Conservation (phyloP, 2,329 filamentous ascomycete species). For the Ophiocordyceps unilateralis region DNA sequence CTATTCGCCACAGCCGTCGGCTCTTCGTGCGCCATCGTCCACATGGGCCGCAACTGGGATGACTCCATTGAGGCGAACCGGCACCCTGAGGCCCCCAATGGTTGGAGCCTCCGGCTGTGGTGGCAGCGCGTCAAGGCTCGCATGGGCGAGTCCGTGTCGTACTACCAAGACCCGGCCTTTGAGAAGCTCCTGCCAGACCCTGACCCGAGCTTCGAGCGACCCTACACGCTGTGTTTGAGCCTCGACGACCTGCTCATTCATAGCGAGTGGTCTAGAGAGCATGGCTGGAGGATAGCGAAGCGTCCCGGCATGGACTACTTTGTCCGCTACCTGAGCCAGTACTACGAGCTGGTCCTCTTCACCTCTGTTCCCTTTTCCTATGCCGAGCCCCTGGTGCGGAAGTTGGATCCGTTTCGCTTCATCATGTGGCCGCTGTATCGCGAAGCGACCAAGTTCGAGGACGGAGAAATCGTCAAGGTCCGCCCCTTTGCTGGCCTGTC, state of each 20-base stretch:
- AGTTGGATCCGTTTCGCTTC: slow-evolving; percentile 87
- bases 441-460: slow-evolving; percentile 93
- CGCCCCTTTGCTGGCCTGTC: background rate
- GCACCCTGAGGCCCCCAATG: slow-evolving; percentile 59
- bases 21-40: slow-evolving; percentile 43
- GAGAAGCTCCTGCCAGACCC: slow-evolving; percentile 77
- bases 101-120: slow-evolving; percentile 60
- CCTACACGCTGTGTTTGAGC: slow-evolving; percentile 83
- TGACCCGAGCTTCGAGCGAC: slow-evolving; percentile 63
- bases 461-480: slow-evolving; percentile 92
- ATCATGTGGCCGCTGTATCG: slow-evolving; percentile 91
- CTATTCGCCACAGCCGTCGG: slow-evolving; percentile 44
- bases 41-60: slow-evolving; percentile 80
- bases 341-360: slow-evolving; percentile 95
- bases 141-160: slow-evolving; percentile 58
- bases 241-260: slow-evolving; percentile 89
- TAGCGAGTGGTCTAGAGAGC: slow-evolving; percentile 84
- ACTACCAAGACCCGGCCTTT: slow-evolving; percentile 94
- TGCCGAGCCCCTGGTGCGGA: slow-evolving; percentile 75
- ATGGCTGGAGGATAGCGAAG: slow-evolving; percentile 92
- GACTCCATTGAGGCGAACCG: slow-evolving; percentile 55
- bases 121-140: slow-evolving; percentile 68
- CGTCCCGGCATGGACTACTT: slow-evolving; percentile 95
- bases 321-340: slow-evolving; percentile 86
- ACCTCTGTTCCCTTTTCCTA: slow-evolving; percentile 69